Conservation (phyloP, 2,329 filamentous ascomycete genomes). For the Fusarium mangiferae region DNA sequence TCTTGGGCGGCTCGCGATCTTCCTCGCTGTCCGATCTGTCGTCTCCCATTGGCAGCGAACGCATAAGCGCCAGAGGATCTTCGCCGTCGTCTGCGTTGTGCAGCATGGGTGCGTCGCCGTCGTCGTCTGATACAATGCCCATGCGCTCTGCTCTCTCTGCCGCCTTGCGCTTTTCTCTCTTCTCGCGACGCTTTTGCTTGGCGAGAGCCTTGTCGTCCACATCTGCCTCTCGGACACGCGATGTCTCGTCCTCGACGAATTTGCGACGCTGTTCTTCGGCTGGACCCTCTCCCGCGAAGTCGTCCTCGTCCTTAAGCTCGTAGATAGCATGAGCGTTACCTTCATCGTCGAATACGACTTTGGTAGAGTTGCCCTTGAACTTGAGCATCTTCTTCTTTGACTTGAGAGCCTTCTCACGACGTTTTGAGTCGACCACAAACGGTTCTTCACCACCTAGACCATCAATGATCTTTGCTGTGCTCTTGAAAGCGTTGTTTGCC, state of each 20-base stretch:
- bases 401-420: slow-evolving; percentile 92
- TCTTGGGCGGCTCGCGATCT: slow-evolving; percentile 58
- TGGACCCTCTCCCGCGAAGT: slow-evolving; percentile 79
- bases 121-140: slow-evolving; percentile 42
- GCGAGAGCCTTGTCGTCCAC: slow-evolving; percentile 82
- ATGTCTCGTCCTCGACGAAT: slow-evolving; percentile 81
- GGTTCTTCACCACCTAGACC: slow-evolving; percentile 77
- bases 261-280: slow-evolving; percentile 79
- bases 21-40: slow-evolving; percentile 47
- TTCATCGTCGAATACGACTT: slow-evolving; percentile 92
- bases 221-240: slow-evolving; percentile 79
- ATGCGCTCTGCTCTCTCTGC: slow-evolving; percentile 60
- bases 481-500: slow-evolving; percentile 55
- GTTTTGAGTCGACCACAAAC: slow-evolving; percentile 90
- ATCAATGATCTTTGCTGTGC: slow-evolving; percentile 68
- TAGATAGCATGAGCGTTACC: slow-evolving; percentile 87
- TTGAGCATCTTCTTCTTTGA: slow-evolving; percentile 95
- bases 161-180: slow-evolving; percentile 78
- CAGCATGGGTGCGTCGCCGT: slow-evolving; percentile 48
- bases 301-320: slow-evolving; percentile 85
- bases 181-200: slow-evolving; percentile 81
- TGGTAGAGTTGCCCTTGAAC: slow-evolving; percentile 86
- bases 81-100: slow-evolving; percentile 46
- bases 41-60: slow-evolving; percentile 64
- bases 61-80: slow-evolving; percentile 63